These are phyloP conservation scores for Tylopilus balloui DNA, from an alignment of 768 basidiomycete species.

Conservation along the genomic window DNA sequence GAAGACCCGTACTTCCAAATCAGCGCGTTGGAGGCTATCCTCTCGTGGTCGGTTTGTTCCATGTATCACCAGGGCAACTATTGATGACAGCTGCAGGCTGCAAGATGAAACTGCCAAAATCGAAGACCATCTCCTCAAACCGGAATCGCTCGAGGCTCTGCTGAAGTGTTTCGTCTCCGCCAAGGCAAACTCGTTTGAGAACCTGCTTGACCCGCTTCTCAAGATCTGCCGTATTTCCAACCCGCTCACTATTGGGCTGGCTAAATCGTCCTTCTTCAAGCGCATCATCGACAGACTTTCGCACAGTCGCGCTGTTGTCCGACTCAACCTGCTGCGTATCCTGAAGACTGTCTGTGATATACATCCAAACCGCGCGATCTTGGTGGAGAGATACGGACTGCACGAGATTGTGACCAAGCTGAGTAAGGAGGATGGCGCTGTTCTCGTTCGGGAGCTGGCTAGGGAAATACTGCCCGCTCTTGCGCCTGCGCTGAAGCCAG, in stretches of 20 bases:
- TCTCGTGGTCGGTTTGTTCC: constrained; percentile 65
- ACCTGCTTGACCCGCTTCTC: constrained; percentile 85
- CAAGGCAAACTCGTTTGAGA: constrained; percentile 89
- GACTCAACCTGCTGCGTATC: constrained; percentile 84
- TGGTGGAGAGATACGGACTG: constrained; percentile 80
- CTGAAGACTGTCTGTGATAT: constrained; percentile 83
- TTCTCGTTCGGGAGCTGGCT: constrained; percentile 86
- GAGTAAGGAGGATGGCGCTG: constrained; percentile 82
- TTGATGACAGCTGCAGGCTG: constrained; percentile 50
- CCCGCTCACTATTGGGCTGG: constrained; percentile 66
- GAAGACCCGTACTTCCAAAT: constrained; percentile 91
- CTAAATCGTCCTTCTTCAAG: constrained; percentile 80
- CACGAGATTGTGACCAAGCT: constrained; percentile 76
- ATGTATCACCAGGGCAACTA: background rate
- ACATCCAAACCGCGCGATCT: constrained; percentile 76
- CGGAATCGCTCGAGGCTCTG: constrained; percentile 58
- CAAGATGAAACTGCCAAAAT: constrained; percentile 94
- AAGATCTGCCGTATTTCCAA: constrained; percentile 85
- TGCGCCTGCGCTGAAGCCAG: constrained; percentile 64
- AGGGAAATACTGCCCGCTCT: constrained; percentile 79
- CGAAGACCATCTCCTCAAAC: constrained; percentile 79
- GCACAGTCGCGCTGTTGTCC: constrained; percentile 76
- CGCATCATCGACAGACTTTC: constrained; percentile 80
- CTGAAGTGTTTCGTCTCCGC: constrained; percentile 78
- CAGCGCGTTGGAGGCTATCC: constrained; percentile 83